A percentile compares a stretch with the other conserved stretches of the same genome.
Evolutionary conservation across 208 protist species (phyloP).

Genomic region (Wallacemonas sp.): DNA sequence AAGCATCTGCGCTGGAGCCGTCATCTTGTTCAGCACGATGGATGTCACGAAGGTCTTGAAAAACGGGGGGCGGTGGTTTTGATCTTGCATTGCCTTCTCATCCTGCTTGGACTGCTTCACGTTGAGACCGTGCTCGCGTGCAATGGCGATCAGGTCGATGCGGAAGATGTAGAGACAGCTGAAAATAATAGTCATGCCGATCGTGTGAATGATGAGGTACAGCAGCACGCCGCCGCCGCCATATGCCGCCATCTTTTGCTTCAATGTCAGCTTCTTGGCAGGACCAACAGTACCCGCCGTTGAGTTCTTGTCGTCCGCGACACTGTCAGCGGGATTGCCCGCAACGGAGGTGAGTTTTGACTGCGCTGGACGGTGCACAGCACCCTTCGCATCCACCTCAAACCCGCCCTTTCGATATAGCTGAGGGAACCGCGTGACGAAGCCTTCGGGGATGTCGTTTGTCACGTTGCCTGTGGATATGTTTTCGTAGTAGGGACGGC

Average conservation of each 20-base stretch:
- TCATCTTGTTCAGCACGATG: constrained; percentile 83
- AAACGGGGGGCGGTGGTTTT: constrained; percentile 44
- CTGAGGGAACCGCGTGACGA: constrained; percentile 74
- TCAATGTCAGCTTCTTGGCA: constrained; percentile 34
- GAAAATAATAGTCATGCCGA: constrained; percentile 55
- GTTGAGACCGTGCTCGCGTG: constrained; percentile 70
- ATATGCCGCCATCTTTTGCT: constrained; percentile 72
- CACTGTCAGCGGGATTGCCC: constrained; percentile 6
- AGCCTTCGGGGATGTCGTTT: constrained; percentile 72
- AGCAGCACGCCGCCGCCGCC: constrained; percentile 75
- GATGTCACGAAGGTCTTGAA: constrained; percentile 64
- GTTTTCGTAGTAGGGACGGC: constrained; percentile 80
- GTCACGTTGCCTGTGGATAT: constrained; percentile 57
- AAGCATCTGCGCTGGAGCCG: constrained; percentile 69
- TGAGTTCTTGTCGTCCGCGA: not conserved
- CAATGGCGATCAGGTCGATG: constrained; percentile 67
- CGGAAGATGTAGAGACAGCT: constrained; percentile 68
- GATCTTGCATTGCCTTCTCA: constrained; percentile 19
- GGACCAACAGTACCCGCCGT: not conserved
- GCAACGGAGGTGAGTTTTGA: not conserved
- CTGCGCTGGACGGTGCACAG: constrained; percentile 30
- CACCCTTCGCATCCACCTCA: constrained; percentile 43
- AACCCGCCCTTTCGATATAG: constrained; percentile 48
- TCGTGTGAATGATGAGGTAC: constrained; percentile 82
- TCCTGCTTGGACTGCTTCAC: constrained; percentile 36